Conservation (phyloP, 805 yeast genomes). For the Cyberlindnera galapagoensis region DNA sequence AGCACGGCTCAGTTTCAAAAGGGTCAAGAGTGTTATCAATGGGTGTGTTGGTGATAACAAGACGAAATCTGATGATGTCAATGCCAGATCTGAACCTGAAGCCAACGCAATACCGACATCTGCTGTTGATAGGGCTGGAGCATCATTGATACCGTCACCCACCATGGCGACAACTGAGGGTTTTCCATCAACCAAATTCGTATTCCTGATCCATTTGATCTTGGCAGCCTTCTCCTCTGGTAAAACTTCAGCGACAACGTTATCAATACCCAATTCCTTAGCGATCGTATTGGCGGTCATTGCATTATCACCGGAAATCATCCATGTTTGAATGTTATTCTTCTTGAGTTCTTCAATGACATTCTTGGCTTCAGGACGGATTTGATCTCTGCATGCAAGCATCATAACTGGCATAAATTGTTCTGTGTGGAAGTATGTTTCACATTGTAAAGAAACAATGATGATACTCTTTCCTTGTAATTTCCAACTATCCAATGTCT, state of each 20-base stretch:
- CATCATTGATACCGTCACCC: constrained; percentile 82
- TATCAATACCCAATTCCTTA: constrained; percentile 49
- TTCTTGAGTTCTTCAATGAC: constrained; percentile 39
- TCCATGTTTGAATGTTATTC: constrained; percentile 52
- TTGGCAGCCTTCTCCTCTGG: constrained; percentile 68
- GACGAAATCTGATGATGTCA: constrained; percentile 69
- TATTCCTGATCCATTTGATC: constrained; percentile 47
- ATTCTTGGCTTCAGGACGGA: constrained; percentile 48
- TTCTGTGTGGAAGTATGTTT: constrained; percentile 23
- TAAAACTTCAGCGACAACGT: constrained; percentile 62
- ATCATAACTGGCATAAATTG: constrained; percentile 36
- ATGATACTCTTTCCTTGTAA: constrained; percentile 57
- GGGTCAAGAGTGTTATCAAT: constrained; percentile 43
- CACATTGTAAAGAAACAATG: constrained; percentile 40
- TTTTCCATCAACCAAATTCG: constrained; percentile 23
- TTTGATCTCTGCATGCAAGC: constrained; percentile 55
- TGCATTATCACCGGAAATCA: constrained; percentile 72
- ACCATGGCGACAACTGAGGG: constrained; percentile 52
- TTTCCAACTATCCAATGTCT: constrained; percentile 48
- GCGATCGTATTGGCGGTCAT: constrained; percentile 67
- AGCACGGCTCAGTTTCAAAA: constrained; percentile 43
- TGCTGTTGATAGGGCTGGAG: constrained; percentile 70
- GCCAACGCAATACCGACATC: constrained; percentile 77
- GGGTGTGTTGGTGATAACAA: constrained; percentile 49
- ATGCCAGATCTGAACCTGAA: constrained; percentile 69